Conservation (phyloP, 495 filamentous ascomycete genomes). For the Cercophora sp. region DNA sequence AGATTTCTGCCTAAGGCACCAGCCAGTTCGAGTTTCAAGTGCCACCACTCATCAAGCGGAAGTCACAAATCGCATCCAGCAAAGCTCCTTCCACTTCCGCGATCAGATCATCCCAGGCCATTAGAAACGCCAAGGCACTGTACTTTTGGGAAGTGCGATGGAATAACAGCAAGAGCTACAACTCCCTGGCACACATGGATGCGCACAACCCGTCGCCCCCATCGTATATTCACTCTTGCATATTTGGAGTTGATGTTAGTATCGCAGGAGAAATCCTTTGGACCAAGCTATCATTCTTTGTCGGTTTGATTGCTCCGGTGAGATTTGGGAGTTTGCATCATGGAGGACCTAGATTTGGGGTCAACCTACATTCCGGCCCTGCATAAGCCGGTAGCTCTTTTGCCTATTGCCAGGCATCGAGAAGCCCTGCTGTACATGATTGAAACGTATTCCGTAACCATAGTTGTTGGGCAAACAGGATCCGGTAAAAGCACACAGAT, state of each 20-base stretch:
- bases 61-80: no score
- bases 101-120: no score
- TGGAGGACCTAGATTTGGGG: constrained; percentile 58
- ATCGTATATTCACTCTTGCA: no score
- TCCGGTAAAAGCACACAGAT: constrained; percentile 89
- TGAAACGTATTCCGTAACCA: constrained; percentile 72
- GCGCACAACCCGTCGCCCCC: no score
- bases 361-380: constrained; percentile 68
- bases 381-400: constrained; percentile 70
- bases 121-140: no score
- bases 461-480: constrained; percentile 86
- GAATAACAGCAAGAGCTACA: no score
- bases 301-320: background rate
- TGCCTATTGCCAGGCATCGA: constrained; percentile 75
- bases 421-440: constrained; percentile 71
- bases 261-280: background rate
- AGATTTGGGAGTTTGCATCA: constrained; percentile 14
- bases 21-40: no score
- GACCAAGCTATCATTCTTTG: background rate
- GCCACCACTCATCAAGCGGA: no score
- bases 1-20: no score
- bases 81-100: no score
- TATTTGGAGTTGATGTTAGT: background rate
- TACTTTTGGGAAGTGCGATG: no score
- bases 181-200: no score